Conservation (phyloP, 1,284 basidiomycete genomes). For the Fomitopsis schrenkii region DNA sequence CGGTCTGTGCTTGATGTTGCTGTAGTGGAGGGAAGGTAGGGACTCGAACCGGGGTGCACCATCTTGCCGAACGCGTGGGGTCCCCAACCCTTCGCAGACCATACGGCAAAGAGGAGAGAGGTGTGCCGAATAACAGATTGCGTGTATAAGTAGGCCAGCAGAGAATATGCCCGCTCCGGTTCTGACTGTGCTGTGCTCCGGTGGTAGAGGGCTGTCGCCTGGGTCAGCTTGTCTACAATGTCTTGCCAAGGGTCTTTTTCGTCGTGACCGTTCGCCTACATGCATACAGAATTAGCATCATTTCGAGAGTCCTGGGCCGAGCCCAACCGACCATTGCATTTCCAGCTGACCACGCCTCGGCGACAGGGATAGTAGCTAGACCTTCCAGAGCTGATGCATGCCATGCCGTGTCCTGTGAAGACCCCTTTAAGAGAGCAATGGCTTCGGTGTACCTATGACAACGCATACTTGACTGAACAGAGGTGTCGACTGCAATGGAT, state of each 20-base stretch:
- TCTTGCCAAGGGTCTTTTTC: constrained; percentile 67
- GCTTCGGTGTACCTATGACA: constrained; percentile 81
- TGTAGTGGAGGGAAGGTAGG: constrained; percentile 43
- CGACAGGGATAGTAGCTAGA: constrained; percentile 69
- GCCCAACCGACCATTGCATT: constrained; percentile 60
- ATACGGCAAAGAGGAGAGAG: constrained; percentile 68
- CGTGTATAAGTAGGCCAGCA: constrained; percentile 64
- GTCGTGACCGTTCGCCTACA: constrained; percentile 22
- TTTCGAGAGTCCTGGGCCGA: constrained; percentile 12
- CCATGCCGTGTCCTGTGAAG: constrained; percentile 76
- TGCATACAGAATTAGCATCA: constrained; percentile 32
- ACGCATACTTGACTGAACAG: background rate
- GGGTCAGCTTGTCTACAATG: constrained; percentile 61
- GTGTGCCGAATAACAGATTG: constrained; percentile 66
- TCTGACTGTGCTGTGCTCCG: constrained; percentile 50
- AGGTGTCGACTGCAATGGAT: background rate
- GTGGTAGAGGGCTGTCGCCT: constrained; percentile 61
- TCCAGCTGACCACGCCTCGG: constrained; percentile 78
- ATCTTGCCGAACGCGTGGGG: constrained; percentile 74
- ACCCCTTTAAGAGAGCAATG: constrained; percentile 60
- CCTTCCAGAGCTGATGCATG: constrained; percentile 85
- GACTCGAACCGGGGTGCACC: constrained; percentile 57
- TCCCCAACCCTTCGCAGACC: constrained; percentile 87
- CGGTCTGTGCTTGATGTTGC: constrained; percentile 26
- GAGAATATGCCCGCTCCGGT: constrained; percentile 49